Percentiles rank a stretch among this genome's conserved stretches.
Conservation (phyloP, 2,329 filamentous ascomycete genomes). For the Exserohilum turcica region DNA sequence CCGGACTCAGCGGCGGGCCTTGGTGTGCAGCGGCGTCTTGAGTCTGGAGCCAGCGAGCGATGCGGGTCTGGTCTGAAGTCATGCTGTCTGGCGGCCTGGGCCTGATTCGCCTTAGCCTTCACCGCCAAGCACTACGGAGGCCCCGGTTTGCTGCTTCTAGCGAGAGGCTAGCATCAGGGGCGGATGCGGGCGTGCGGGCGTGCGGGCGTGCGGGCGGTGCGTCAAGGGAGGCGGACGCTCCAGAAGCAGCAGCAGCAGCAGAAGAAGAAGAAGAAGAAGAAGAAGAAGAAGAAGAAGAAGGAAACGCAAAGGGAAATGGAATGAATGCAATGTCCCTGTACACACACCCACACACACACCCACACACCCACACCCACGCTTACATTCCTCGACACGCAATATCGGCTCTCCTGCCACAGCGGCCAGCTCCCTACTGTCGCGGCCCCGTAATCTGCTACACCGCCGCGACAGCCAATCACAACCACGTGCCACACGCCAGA, state of each 20-base stretch:
- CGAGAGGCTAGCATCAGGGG: slow-evolving; percentile 26
- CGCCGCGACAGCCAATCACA: slow-evolving; percentile 15
- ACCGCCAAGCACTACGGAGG: slow-evolving; percentile 9
- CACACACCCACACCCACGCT: no score
- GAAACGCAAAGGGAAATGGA: no score
- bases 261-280: no score
- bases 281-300: no score
- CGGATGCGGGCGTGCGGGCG: slow-evolving; percentile 12
- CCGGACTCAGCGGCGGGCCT: slow-evolving; percentile 39
- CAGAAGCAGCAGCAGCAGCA: slow-evolving; percentile 8
- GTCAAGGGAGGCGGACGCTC: slow-evolving; percentile 18
- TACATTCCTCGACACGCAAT: neutral
- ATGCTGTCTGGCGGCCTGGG: slow-evolving; percentile 20
- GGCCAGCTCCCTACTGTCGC: slow-evolving; percentile 8
- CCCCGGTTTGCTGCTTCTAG: slow-evolving; percentile 13
- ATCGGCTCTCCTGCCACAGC: slow-evolving; percentile 1
- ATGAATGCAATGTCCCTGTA: slow-evolving; percentile 29
- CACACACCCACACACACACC: neutral
- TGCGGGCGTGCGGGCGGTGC: no score
- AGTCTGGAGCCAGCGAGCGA: slow-evolving; percentile 41
- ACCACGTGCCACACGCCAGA: slow-evolving; percentile 12
- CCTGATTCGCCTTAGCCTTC: slow-evolving; percentile 23
- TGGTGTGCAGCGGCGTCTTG: slow-evolving; percentile 31
- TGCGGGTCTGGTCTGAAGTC: slow-evolving; percentile 28
- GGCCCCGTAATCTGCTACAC: slow-evolving; percentile 18